A percentile compares a stretch with the other conserved stretches of the same genome.
phyloP scores from a whole-genome alignment of 2,329 filamentous ascomycete genomes.

The Knufia fluminis region DNA sequence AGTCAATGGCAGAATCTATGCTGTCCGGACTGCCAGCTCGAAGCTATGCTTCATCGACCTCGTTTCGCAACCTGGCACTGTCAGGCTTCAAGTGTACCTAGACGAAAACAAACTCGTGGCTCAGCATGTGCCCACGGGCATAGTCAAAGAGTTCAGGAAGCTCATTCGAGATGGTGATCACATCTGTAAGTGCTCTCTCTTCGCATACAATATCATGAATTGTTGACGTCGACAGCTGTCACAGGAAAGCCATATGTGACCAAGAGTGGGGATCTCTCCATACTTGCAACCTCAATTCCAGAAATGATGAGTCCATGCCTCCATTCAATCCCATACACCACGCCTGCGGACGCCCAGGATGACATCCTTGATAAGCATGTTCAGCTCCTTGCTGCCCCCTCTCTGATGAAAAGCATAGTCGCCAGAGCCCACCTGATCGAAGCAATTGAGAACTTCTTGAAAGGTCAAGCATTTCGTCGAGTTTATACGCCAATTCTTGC shows the following conservation, averaged over 20 bases:
- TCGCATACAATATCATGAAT: conserved; percentile 10
- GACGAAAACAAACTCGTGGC: conserved; percentile 43
- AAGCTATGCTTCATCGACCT: conserved; percentile 81
- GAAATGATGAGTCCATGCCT: conserved; percentile 66
- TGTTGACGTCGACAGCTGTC: conserved; percentile 43
- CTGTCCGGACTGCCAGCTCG: conserved; percentile 60
- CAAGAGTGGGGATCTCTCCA: conserved; percentile 62
- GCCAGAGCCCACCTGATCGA: conserved; percentile 67
- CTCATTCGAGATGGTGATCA: conserved; percentile 72
- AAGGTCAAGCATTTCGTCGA: conserved; percentile 66
- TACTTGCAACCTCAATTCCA: conserved; percentile 61
- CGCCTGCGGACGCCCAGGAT: conserved; percentile 25
- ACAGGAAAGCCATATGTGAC: conserved; percentile 63
- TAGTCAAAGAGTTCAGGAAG: conserved; percentile 48
- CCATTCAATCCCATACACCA: conserved; percentile 60
- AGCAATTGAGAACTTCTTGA: conserved; percentile 63
- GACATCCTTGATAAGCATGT: conserved; percentile 72
- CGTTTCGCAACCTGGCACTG: conserved; percentile 51
- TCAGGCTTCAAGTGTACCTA: conserved; percentile 61
- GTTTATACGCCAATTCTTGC: conserved; percentile 86
- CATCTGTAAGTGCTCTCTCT: conserved; percentile 52
- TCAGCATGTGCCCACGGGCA: background rate
- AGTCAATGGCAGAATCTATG: conserved; percentile 61
- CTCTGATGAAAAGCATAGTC: conserved; percentile 59
- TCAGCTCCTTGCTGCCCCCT: conserved; percentile 69